These are phyloP conservation scores for Gremmenia infestans DNA, from an alignment of 2,329 filamentous ascomycete species.

Conservation along the genomic window DNA sequence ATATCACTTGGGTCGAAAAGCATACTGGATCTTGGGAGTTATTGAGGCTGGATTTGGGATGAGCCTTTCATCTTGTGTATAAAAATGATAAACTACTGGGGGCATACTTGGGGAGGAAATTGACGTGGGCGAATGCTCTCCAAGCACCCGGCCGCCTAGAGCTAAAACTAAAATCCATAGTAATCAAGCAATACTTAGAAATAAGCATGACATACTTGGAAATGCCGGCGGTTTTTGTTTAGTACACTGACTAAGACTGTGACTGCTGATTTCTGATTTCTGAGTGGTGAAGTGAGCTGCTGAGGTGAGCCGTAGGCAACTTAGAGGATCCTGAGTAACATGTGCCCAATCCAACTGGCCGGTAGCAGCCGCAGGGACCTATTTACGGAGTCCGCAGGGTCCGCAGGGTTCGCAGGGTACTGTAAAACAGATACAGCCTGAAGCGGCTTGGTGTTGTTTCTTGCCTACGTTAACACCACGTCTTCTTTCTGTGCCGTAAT, in stretches of 20 bases:
- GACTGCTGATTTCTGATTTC: not conserved
- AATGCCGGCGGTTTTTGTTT: not conserved
- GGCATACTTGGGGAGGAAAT: not conserved
- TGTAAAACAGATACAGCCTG: not conserved
- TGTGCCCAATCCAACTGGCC: not conserved
- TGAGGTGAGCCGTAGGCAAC: not conserved
- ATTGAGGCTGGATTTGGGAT: constrained; percentile 2
- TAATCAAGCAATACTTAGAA: not conserved
- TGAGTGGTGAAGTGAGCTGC: not conserved
- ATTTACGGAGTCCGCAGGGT: no score
- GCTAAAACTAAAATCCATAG: not conserved
- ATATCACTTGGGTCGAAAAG: not conserved
- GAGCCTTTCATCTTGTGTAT: constrained; percentile 7
- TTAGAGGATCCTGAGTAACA: not conserved
- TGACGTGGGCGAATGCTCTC: not conserved
- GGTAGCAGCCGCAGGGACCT: no score
- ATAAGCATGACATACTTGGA: not conserved
- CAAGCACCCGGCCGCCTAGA: not conserved
- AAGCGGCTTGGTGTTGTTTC: no score
- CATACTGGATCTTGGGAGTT: constrained; percentile 3
- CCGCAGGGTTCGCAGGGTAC: no score
- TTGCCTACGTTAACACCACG: not conserved
- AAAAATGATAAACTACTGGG: constrained; percentile 4
- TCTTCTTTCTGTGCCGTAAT: not conserved
- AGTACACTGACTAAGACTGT: not conserved